Evolutionary conservation across 305 asterid species (phyloP).

Genomic region (Rubia tinctorum): DNA sequence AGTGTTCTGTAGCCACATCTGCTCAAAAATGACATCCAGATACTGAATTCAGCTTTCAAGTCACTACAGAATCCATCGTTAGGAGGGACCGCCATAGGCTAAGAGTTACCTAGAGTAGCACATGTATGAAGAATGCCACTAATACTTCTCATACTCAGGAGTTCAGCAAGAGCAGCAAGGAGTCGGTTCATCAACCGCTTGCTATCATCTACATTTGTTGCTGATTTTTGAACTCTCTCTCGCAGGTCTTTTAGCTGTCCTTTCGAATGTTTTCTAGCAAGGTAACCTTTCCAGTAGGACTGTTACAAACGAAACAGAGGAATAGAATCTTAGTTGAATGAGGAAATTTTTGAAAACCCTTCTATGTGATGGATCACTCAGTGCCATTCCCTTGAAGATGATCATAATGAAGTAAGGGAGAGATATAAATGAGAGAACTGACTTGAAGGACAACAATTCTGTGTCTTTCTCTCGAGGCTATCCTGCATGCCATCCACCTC

Average conservation of each 20-base stretch:
- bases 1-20: conserved; percentile 89
- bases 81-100: background rate
- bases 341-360: background rate
- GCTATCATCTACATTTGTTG: conserved; percentile 83
- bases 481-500: conserved; percentile 59
- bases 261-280: conserved; percentile 69
- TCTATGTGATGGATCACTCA: background rate
- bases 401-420: conserved; percentile 14
- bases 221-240: conserved; percentile 75
- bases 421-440: conserved; percentile 25
- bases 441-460: conserved; percentile 67
- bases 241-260: conserved; percentile 68
- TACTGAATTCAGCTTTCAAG: background rate
- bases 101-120: conserved; percentile 69
- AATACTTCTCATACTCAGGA: conserved; percentile 73
- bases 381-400: background rate
- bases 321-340: conserved; percentile 11
- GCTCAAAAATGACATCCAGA: conserved; percentile 19
- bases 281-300: conserved; percentile 95
- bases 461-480: conserved; percentile 43
- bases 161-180: conserved; percentile 80
- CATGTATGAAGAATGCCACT: conserved; percentile 88
- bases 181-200: conserved; percentile 89
- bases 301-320: conserved; percentile 29
- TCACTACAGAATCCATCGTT: background rate